These are phyloP conservation scores for Penicillium alfredii DNA, from an alignment of 495 filamentous ascomycete genomes.

Conservation along the genomic window DNA sequence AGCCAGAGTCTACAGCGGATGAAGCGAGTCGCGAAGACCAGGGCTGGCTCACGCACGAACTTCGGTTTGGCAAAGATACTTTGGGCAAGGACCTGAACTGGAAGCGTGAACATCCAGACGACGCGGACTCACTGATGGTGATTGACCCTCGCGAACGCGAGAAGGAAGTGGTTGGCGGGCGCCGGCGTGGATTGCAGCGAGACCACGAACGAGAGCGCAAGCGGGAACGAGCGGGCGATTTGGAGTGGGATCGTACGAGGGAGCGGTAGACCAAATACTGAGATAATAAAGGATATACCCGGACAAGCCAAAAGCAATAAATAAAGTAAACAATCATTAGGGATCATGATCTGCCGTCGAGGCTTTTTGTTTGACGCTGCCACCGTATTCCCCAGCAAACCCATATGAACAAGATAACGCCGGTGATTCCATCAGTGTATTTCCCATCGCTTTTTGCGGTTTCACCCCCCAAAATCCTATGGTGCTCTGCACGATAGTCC, in stretches of 20 bases:
- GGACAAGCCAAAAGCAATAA: neutral
- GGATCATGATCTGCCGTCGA: no score
- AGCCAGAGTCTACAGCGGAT: slow-evolving; percentile 16
- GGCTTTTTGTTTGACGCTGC: no score
- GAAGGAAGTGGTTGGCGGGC: slow-evolving; percentile 49
- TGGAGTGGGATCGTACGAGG: slow-evolving; percentile 37
- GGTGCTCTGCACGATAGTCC: no score
- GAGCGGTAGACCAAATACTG: no score
- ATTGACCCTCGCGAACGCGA: slow-evolving; percentile 90
- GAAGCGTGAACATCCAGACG: slow-evolving; percentile 80
- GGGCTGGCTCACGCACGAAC: slow-evolving; percentile 60
- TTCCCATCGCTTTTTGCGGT: slow-evolving; percentile 1
- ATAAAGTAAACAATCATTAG: neutral
- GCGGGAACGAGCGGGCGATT: slow-evolving; percentile 25
- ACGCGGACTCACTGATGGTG: slow-evolving; percentile 83
- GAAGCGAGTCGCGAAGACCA: slow-evolving; percentile 57
- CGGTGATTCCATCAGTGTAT: no score
- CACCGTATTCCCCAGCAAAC: no score
- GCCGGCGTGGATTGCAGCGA: slow-evolving; percentile 27
- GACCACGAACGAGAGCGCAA: slow-evolving; percentile 41
- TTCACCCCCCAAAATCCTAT: neutral
- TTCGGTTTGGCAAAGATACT: slow-evolving; percentile 84
- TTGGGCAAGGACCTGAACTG: slow-evolving; percentile 88
- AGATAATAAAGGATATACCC: no score
- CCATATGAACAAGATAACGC: slow-evolving; percentile 5